Percentiles rank a stretch among this genome's conserved stretches.
Evolutionary conservation across 805 yeast genomes (phyloP).

Genomic region (Kluyveromyces starmeri): DNA sequence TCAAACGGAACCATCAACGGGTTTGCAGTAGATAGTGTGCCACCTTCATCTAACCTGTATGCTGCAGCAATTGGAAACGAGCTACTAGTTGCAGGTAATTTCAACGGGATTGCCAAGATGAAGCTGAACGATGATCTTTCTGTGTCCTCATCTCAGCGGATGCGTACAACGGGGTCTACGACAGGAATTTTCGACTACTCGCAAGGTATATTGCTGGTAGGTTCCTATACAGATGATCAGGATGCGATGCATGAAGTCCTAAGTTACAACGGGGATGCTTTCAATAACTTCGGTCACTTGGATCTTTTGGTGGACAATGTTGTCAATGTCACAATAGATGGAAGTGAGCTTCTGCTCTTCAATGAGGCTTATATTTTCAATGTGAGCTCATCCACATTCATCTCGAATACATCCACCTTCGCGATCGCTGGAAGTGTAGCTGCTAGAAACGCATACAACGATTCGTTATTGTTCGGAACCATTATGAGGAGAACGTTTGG

Average conservation of each 20-base stretch:
- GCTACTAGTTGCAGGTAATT: slow-evolving; percentile 42
- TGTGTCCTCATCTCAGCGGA: slow-evolving; percentile 8
- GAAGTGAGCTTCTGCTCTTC: slow-evolving; percentile 17
- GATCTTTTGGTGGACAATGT: slow-evolving; percentile 7
- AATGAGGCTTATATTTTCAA: slow-evolving; percentile 25
- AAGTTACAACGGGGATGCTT: slow-evolving; percentile 18
- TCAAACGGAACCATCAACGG: slow-evolving; percentile 42
- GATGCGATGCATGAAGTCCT: slow-evolving; percentile 6
- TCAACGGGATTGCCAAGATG: slow-evolving; percentile 33
- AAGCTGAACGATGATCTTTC: slow-evolving; percentile 19
- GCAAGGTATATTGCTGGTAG: slow-evolving; percentile 32
- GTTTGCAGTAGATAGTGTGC: slow-evolving; percentile 29
- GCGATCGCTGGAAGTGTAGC: slow-evolving; percentile 19
- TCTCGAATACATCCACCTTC: slow-evolving; percentile 20
- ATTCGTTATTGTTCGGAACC: slow-evolving; percentile 29
- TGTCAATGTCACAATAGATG: slow-evolving; percentile 16
- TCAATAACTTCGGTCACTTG: slow-evolving; percentile 10
- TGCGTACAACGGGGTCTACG: slow-evolving; percentile 15
- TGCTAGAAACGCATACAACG: slow-evolving; percentile 25
- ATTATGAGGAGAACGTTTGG: slow-evolving; percentile 12
- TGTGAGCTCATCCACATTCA: slow-evolving; percentile 14
- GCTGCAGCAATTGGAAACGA: slow-evolving; percentile 29
- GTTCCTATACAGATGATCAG: slow-evolving; percentile 12
- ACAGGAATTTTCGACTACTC: slow-evolving; percentile 13
- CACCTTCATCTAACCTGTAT: slow-evolving; percentile 17